Evolutionary conservation across 441 rosid species (phyloP).

Genomic region (Rhodomyrtus psidioides): DNA sequence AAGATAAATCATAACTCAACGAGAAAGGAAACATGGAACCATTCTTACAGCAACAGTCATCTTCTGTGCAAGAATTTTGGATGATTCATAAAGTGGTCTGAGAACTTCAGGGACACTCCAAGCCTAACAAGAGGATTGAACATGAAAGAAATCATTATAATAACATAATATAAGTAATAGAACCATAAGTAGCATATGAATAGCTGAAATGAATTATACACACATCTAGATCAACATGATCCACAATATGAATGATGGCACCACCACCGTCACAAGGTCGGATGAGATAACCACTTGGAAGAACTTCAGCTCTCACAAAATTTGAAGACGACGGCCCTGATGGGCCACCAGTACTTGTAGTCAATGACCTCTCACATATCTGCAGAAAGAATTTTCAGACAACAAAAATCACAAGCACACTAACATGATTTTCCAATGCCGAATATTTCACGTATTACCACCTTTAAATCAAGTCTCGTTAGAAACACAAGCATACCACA

Average conservation of each 20-base stretch:
- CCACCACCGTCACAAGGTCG: conserved; percentile 19
- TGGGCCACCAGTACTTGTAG: background rate
- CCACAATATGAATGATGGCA: conserved; percentile 14
- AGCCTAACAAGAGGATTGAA: background rate
- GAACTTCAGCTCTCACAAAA: conserved; percentile 13
- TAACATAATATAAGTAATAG: background rate
- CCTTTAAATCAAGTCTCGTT: background rate
- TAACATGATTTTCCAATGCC: background rate
- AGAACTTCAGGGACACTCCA: conserved; percentile 15
- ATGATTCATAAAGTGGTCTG: conserved; percentile 15
- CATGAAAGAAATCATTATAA: background rate
- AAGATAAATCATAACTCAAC: background rate
- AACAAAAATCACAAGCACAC: background rate
- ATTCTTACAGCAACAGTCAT: conserved; percentile 14
- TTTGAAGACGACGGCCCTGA: background rate
- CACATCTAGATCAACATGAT: conserved; percentile 91
- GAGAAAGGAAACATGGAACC: background rate
- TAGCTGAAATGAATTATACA: background rate
- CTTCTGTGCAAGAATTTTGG: conserved; percentile 14
- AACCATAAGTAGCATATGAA: background rate
- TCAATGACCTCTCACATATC: conserved; percentile 18
- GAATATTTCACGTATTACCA: background rate
- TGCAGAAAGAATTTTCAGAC: background rate
- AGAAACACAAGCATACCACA: background rate
- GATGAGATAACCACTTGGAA: conserved; percentile 13